A percentile compares a stretch with the other conserved stretches of the same genome.
These are phyloP conservation scores for Lactarius quietus DNA, from an alignment of 768 basidiomycete species.

Conservation along the genomic window DNA sequence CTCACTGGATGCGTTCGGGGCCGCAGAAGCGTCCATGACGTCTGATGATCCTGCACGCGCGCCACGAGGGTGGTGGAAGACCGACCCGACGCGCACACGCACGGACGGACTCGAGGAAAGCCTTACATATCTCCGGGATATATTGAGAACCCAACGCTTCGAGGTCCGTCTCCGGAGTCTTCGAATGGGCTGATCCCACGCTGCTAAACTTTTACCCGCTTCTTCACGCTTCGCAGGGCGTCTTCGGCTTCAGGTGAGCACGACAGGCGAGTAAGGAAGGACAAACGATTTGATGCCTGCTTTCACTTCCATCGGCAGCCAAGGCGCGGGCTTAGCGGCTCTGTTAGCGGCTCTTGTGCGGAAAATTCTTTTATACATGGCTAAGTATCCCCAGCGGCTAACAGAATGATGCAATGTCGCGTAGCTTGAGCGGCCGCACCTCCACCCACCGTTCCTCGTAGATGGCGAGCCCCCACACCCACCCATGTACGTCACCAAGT, in stretches of 20 bases:
- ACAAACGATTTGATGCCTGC: conserved; percentile 15
- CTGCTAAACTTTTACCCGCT: neutral
- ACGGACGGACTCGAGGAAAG: conserved; percentile 57
- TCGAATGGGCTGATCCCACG: conserved; percentile 8
- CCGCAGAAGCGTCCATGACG: conserved; percentile 35
- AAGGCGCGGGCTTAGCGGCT: conserved; percentile 75
- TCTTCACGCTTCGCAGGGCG: conserved; percentile 46
- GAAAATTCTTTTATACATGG: conserved; percentile 17
- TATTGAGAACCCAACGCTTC: conserved; percentile 56
- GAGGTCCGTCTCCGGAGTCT: conserved; percentile 47
- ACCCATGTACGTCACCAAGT: conserved; percentile 52
- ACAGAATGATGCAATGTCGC: conserved; percentile 3
- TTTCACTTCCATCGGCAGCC: conserved; percentile 39
- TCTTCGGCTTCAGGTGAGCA: conserved; percentile 72
- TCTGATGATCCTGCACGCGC: conserved; percentile 48
- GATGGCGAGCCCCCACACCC: conserved; percentile 67
- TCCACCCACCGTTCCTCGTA: conserved; percentile 55
- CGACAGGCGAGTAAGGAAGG: neutral
- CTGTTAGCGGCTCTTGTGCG: conserved; percentile 66
- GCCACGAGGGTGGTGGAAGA: conserved; percentile 71
- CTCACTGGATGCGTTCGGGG: conserved; percentile 38
- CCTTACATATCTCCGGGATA: conserved; percentile 49
- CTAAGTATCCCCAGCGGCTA: neutral
- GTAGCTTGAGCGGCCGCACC: conserved; percentile 52
- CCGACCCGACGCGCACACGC: conserved; percentile 48